Percentiles rank a stretch among this genome's conserved stretches.
Evolutionary conservation across 208 protist species (phyloP).

Genomic region (Crithidia bombi): DNA sequence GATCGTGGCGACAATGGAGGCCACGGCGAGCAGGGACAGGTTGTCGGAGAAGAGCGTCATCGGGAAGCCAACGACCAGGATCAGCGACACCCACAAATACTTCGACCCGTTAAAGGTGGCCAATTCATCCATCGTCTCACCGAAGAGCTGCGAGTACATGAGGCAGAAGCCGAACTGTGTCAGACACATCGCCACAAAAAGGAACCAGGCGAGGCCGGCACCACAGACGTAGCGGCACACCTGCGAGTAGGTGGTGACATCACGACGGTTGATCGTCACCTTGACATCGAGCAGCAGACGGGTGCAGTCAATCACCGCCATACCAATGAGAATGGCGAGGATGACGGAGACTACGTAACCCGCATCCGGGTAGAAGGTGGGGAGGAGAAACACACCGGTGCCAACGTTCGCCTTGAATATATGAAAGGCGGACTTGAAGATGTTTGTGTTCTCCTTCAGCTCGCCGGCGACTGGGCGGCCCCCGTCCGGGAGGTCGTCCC

Average conservation of each 20-base stretch:
- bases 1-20: slow-evolving; percentile 65
- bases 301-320: slow-evolving; percentile 76
- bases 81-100: slow-evolving; percentile 57
- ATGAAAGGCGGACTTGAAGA: slow-evolving; percentile 78
- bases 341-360: slow-evolving; percentile 64
- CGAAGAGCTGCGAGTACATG: slow-evolving; percentile 78
- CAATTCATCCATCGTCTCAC: slow-evolving; percentile 57
- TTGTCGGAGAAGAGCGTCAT: slow-evolving; percentile 69
- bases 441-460: slow-evolving; percentile 66
- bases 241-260: slow-evolving; percentile 73
- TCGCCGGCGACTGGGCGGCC: slow-evolving; percentile 25
- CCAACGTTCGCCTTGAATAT: slow-evolving; percentile 92
- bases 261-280: slow-evolving; percentile 60
- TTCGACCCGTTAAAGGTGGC: slow-evolving; percentile 39
- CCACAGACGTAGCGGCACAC: slow-evolving; percentile 72
- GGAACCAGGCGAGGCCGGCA: slow-evolving; percentile 51
- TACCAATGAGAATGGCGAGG: slow-evolving; percentile 54
- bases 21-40: slow-evolving; percentile 60
- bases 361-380: slow-evolving; percentile 77
- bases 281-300: slow-evolving; percentile 66
- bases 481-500: slow-evolving; percentile 17
- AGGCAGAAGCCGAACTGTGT: slow-evolving; percentile 90
- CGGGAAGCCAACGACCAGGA: slow-evolving; percentile 61
- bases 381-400: slow-evolving; percentile 79
- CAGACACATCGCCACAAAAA: slow-evolving; percentile 68